Evolutionary conservation across 192 early-diverging fungal genomes (phyloP).

Genomic region (Podila epigama): DNA sequence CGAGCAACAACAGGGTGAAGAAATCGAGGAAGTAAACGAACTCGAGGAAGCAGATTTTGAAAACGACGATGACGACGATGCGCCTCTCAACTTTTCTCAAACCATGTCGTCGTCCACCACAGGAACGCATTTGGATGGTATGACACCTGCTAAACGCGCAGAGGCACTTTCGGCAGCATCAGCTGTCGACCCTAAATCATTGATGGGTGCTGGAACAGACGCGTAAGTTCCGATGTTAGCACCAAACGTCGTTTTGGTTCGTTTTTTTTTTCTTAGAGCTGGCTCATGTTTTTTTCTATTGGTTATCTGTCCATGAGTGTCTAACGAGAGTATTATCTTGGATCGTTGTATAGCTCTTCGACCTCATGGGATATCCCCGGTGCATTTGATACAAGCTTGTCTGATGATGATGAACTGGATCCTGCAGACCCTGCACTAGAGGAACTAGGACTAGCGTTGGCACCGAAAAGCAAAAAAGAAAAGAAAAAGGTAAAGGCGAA

Average conservation of each 20-base stretch:
- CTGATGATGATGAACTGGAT: constrained; percentile 38
- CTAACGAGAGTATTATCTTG: no score
- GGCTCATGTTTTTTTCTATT: no score
- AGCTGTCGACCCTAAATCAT: constrained; percentile 18
- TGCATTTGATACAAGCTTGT: constrained; percentile 7
- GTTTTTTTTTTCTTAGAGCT: not conserved
- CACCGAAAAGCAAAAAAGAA: constrained; percentile 26
- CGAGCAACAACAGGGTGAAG: not conserved
- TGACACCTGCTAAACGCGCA: not conserved
- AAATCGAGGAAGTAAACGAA: not conserved
- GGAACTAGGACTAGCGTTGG: constrained; percentile 32
- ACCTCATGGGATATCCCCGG: constrained; percentile 12
- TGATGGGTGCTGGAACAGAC: constrained; percentile 11
- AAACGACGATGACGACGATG: not conserved
- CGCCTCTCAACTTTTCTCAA: not conserved
- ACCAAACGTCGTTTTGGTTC: not conserved
- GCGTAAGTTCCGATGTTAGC: constrained; percentile 4
- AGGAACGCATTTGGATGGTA: not conserved
- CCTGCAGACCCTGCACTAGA: constrained; percentile 32
- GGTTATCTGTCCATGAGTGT: no score
- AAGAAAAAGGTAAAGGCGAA: constrained; percentile 15
- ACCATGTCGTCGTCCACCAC: not conserved
- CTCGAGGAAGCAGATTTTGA: not conserved
- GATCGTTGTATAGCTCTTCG: constrained; percentile 5
- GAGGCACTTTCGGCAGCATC: constrained; percentile 9